phyloP scores from a whole-genome alignment of 2,329 filamentous ascomycete species.

The Curvularia eragrostidis region DNA sequence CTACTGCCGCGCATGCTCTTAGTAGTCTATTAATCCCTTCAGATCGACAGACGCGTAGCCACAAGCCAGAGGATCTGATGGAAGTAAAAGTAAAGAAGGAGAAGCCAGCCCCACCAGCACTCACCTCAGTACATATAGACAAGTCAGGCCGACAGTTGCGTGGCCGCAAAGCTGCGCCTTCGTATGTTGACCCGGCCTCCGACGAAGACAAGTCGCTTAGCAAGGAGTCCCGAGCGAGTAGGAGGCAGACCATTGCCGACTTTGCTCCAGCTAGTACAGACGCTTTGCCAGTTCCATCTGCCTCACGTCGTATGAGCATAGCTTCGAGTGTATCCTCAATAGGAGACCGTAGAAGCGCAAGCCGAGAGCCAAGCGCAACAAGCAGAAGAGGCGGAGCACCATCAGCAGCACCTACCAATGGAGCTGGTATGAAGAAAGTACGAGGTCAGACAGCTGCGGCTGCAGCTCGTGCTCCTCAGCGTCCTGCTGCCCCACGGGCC shows the following conservation, averaged over 20 bases:
- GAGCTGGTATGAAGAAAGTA: conserved; percentile 65
- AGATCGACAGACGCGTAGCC: conserved; percentile 77
- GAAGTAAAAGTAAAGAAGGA: conserved; percentile 67
- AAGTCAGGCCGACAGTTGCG: conserved; percentile 69
- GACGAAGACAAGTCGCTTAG: conserved; percentile 41
- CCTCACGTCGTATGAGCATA: conserved; percentile 54
- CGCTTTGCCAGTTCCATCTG: conserved; percentile 28
- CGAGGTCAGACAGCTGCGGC: conserved; percentile 54
- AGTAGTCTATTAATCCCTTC: conserved; percentile 81
- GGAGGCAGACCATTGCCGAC: conserved; percentile 52
- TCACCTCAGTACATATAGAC: conserved; percentile 50
- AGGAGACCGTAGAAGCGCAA: conserved; percentile 39
- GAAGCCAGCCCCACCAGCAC: conserved; percentile 44
- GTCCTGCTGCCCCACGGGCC: conserved; percentile 52
- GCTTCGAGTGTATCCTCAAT: conserved; percentile 54
- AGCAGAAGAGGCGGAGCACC: conserved; percentile 41
- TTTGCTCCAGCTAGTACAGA: conserved; percentile 37
- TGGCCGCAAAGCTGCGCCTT: conserved; percentile 65
- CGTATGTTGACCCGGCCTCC: conserved; percentile 61
- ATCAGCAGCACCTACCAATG: conserved; percentile 34
- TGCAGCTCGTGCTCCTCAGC: conserved; percentile 38
- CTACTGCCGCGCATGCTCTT: conserved; percentile 80
- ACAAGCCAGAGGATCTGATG: conserved; percentile 75
- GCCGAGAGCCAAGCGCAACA: conserved; percentile 49
- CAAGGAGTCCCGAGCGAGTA: conserved; percentile 36